A percentile compares a stretch with the other conserved stretches of the same genome.
Conservation (phyloP, 1,284 basidiomycete species). For the Peniophora sp. region DNA sequence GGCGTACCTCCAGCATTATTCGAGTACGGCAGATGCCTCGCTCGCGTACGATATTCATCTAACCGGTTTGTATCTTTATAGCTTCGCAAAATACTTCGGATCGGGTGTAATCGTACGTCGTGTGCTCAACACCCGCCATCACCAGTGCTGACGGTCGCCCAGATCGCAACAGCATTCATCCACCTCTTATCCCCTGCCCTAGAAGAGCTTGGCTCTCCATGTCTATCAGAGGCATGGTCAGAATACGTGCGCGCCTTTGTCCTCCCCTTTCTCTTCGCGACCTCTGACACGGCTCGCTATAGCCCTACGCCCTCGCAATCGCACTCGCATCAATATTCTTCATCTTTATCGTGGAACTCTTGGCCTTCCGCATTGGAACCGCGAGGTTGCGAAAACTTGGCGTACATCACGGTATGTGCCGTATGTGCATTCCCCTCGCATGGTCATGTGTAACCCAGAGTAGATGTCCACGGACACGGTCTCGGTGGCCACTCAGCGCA, state of each 20-base stretch:
- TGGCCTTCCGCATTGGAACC: slow-evolving; percentile 78
- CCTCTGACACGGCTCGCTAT: neutral
- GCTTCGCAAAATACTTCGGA: slow-evolving; percentile 93
- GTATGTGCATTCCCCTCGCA: neutral
- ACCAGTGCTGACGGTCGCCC: neutral
- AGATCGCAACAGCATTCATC: slow-evolving; percentile 91
- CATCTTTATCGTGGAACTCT: slow-evolving; percentile 81
- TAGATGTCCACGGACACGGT: slow-evolving; percentile 63
- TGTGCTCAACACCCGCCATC: neutral
- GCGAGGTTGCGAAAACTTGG: slow-evolving; percentile 52
- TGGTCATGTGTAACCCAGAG: neutral
- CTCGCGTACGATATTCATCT: neutral
- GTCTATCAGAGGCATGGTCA: slow-evolving; percentile 66
- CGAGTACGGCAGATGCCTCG: slow-evolving; percentile 48
- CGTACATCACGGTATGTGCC: slow-evolving; percentile 41
- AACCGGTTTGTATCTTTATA: slow-evolving; percentile 16
- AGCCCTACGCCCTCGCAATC: slow-evolving; percentile 78
- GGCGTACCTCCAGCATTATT: slow-evolving; percentile 60
- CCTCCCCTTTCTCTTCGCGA: slow-evolving; percentile 2
- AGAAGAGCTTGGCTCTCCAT: slow-evolving; percentile 62
- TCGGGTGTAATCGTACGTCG: slow-evolving; percentile 78
- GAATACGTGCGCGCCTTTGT: slow-evolving; percentile 51
- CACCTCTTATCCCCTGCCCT: slow-evolving; percentile 77
- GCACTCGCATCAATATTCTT: slow-evolving; percentile 73
- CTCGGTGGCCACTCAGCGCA: slow-evolving; percentile 62